Base-by-base conservation (phyloP, 306 rosid species). In the Bauhinia variegata region DNA sequence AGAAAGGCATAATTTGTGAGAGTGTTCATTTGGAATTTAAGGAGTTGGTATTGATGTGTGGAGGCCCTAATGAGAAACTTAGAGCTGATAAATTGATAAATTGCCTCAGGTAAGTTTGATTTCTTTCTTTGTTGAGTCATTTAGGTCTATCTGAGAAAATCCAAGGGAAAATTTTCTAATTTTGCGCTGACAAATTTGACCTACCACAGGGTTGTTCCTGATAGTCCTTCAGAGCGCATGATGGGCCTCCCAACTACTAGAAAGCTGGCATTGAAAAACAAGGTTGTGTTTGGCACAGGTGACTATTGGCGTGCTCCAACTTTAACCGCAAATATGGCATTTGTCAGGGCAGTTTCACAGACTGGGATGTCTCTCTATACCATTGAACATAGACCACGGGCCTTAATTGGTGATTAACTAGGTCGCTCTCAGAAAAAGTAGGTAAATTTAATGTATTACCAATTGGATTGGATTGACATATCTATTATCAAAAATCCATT, bases 271-370 rank as follows among this genome's bases (percentile, higher is more conserved):
- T 32, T 88, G 81, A 93, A 93, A 85, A 87, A 86, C 87, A 89
- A 93, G 86, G 43, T 89, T 70, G 86, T 80, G 59, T 93, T 89
- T 75, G 98, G 97, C 65, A 93, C 98, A 0, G 97, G 98, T 42
- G 98, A 89, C 80, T 60, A 70, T 69, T 93, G 93, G 88, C 82
- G 53, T 51, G 93, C 96, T 73, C 93, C 96, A 16, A 89, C 97
- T 72, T 72, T 88, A 57, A 88, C 96, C 11, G 98, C 98, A 30
- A 93, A 93, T 76, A 89, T 93, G 97, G 92, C 91, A 15, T 93
- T 89, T 68, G 96, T 80, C 49, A 78, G 97, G 74, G 98, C 98
- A 60, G 77, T 93, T 78, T 87, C 98, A 7, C 98, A 89, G 71
- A 88, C 95, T 3, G 98, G 96, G 73, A 86, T 89, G 97, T 89